Conservation (phyloP, 2,329 filamentous ascomycete genomes). For the Microdochium trichocladiopsis region DNA sequence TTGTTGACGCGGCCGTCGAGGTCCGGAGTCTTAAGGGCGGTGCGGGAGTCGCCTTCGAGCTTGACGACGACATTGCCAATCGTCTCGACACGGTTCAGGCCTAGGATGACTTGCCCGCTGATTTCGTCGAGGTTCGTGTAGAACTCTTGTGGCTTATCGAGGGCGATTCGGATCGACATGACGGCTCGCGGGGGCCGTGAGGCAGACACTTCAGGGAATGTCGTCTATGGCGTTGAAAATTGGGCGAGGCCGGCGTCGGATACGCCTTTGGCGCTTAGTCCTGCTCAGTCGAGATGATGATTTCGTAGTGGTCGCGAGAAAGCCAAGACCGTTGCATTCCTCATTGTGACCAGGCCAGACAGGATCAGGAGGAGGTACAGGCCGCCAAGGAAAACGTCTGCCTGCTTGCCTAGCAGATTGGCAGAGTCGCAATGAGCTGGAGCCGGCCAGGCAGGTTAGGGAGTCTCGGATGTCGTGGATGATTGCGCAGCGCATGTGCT, state of each 20-base stretch:
- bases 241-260: too few species aligned
- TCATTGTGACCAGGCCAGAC: too few species aligned
- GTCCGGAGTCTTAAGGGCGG: constrained; percentile 48
- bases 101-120: constrained; percentile 51
- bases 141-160: constrained; percentile 61
- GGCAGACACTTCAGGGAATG: too few species aligned
- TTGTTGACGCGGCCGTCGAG: constrained; percentile 25
- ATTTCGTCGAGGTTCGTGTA: constrained; percentile 77
- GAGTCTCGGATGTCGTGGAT: neutral
- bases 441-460: neutral
- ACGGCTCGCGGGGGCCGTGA: constrained; percentile 7
- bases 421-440: neutral
- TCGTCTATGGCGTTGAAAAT: too few species aligned
- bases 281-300: too few species aligned
- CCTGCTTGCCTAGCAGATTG: neutral
- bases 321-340: too few species aligned
- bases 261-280: too few species aligned
- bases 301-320: too few species aligned
- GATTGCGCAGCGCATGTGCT: neutral
- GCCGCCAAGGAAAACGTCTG: neutral
- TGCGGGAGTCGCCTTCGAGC: constrained; percentile 72
- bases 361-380: neutral
- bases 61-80: constrained; percentile 73
- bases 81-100: constrained; percentile 58
- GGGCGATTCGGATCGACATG: constrained; percentile 61